These are phyloP conservation scores for Irpex rosettiformis DNA, from an alignment of 1,284 basidiomycete genomes.

Conservation along the genomic window DNA sequence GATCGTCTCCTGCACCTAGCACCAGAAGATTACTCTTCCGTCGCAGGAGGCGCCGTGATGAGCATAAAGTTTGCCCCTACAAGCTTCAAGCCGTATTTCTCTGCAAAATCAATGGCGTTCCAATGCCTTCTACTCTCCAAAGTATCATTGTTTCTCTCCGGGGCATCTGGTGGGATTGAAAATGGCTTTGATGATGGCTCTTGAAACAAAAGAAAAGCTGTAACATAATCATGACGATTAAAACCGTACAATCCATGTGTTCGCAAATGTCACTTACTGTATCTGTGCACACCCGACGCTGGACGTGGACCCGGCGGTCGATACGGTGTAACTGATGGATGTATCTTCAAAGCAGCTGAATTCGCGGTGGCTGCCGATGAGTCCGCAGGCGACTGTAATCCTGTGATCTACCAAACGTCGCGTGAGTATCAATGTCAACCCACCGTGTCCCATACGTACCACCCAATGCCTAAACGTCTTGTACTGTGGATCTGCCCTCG, in stretches of 20 bases:
- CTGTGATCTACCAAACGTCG: slow-evolving; percentile 42
- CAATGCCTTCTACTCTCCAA: slow-evolving; percentile 49
- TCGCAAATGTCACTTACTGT: slow-evolving; percentile 38
- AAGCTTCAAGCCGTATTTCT: slow-evolving; percentile 48
- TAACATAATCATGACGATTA: background rate
- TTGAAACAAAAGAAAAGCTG: slow-evolving; percentile 59
- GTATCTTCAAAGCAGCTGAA: slow-evolving; percentile 40
- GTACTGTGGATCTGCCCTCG: slow-evolving; percentile 48
- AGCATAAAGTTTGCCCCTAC: slow-evolving; percentile 52
- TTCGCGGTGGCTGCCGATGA: slow-evolving; percentile 31
- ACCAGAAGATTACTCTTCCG: background rate
- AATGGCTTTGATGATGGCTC: slow-evolving; percentile 42
- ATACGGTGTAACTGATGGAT: slow-evolving; percentile 52
- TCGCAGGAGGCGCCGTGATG: background rate
- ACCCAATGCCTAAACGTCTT: slow-evolving; percentile 66
- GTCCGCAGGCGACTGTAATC: slow-evolving; percentile 43
- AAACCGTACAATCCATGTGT: background rate
- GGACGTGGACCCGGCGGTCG: slow-evolving; percentile 54
- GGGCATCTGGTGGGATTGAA: slow-evolving; percentile 40
- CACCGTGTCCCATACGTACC: slow-evolving; percentile 35
- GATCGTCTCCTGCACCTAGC: background rate
- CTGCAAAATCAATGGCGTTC: slow-evolving; percentile 51
- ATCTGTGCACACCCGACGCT: slow-evolving; percentile 55
- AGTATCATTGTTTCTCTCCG: slow-evolving; percentile 40
- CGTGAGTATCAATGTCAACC: background rate